Conservation (phyloP, 768 basidiomycete species). For the Pleurotus ostreatus region DNA sequence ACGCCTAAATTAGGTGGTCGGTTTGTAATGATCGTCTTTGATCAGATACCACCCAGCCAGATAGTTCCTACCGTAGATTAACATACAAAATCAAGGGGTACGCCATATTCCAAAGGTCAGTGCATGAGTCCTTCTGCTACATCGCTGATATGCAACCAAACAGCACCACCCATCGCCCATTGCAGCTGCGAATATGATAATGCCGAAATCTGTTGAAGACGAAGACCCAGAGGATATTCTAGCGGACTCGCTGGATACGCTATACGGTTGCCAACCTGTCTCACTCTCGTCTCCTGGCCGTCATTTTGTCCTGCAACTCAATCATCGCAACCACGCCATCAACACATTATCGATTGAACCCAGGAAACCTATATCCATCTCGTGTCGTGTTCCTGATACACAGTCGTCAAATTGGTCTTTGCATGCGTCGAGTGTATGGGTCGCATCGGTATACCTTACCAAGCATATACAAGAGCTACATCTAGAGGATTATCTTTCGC, state of each 20-base stretch:
- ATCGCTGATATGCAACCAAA: too few species aligned
- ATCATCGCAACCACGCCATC: slow-evolving; percentile 8
- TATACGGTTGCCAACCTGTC: slow-evolving; percentile 63
- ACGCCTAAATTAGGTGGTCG: too few species aligned
- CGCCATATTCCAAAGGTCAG: too few species aligned
- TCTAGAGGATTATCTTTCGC: slow-evolving; percentile 25
- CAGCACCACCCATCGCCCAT: too few species aligned
- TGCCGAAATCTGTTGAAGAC: background rate
- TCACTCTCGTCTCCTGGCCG: slow-evolving; percentile 49
- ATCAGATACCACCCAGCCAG: too few species aligned
- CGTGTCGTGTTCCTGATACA: slow-evolving; percentile 60
- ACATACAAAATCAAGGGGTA: too few species aligned
- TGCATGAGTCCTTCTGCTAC: too few species aligned
- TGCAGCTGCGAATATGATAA: too few species aligned
- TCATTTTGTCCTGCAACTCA: slow-evolving; percentile 38
- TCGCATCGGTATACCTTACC: slow-evolving; percentile 61
- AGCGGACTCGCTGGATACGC: slow-evolving; percentile 53
- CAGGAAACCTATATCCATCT: slow-evolving; percentile 25
- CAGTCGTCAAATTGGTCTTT: slow-evolving; percentile 66
- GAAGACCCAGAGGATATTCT: slow-evolving; percentile 63
- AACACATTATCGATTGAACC: slow-evolving; percentile 2
- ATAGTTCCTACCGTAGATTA: too few species aligned
- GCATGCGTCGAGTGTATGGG: slow-evolving; percentile 78
- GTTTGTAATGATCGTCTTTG: too few species aligned
- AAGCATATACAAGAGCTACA: slow-evolving; percentile 53